Base-by-base conservation (phyloP, 371 early-diverging fungal genomes). In the Phascolomyces articulosus region DNA sequence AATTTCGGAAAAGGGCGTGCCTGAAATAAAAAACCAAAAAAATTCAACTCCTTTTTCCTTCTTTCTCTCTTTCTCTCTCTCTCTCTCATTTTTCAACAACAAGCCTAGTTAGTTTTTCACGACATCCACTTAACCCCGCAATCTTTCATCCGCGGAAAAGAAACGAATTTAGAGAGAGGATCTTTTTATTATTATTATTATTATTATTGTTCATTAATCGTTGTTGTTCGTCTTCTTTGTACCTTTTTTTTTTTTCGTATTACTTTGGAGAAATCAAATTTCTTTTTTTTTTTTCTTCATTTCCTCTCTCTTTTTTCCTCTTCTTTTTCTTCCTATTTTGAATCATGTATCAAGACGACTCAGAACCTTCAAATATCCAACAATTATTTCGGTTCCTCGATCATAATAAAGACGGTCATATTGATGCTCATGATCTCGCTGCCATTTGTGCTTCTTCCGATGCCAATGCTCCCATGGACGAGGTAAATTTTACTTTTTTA, bases 381-480 rank as follows among this genome's bases (percentile, higher is more conserved):
- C 80, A 83, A 63, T 73, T 84, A 21, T 86, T 86, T 68, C 68
- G 78, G 34, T 77, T 82, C 31, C 68, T 86, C 24, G 87, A 86
- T 71, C 80, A 84, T 58, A 84, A 86, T 64, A 79, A 86, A 57
- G 87, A 85, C 61, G 87, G 87, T 16, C 56, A 80, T 51, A 85
- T 85, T 70, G 85, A 86, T 60, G 78, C 78, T 26, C 72, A 79
- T 40, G 87, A 85, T 69, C 71, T 86, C 49, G 62, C 77, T 18
- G 74, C 72, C 27, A 78, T 84, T 34, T 81, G 77, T 62, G 72
- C 65, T n/a, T 59, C 65, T n/a, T 54, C 73, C 16, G 72, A 68
- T 53, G 73, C 77, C 13, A 47, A 54, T 76, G 71, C 63, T 66
- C 72, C 62, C 8, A 72, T 67, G 65, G 74, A 72, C 64, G 74